Evolutionary conservation across 2,329 filamentous ascomycete species (phyloP), one percentile per base, ranked within the genome.

Genomic region (Hypoxylon sp.): DNA sequence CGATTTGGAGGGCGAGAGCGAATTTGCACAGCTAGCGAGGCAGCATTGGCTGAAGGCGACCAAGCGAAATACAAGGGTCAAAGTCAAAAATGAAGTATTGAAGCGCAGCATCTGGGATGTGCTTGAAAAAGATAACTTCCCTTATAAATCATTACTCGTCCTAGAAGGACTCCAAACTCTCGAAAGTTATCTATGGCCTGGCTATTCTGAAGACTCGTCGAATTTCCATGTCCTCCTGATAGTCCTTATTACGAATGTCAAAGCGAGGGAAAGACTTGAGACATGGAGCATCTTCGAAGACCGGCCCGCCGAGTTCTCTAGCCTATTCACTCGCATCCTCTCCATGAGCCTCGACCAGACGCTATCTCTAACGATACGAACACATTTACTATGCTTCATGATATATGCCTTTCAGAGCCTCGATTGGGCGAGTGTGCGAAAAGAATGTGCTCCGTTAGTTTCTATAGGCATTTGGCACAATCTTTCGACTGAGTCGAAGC

Each of bases 401-500:
- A 97, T 97, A 55, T 89, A 91, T 72, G 93, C 95, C 37, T 99
- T 98, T 78, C 94, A 98, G 80, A 98, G 94, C 51, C 85, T 99
- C 33, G 97, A 99, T 79, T 94, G 90, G 77, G 88, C 88, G 39
- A 88, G 97, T 62, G 92, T 99, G 54, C 91, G 96, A 70, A 98
- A 98, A 80, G 96, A 99, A 83, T 98, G 96, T 80, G 96, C 95
- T 5, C 94, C 97, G 1, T 84, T 99, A 56, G 95, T 99, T 19
- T 96, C 94, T 11, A 97, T 99, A 74, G 91, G 93, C 0, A 94
- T 96, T 74, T 99, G 96, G 96, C 93, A 98, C 76, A 97, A 97
- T 77, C 83, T 99, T 39, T 92, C 93, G 31, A 92, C 88, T 63
- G 94, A 97, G 35, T 86, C 87, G 65, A 88, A 90, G 70, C 88